Evolutionary conservation across 805 yeast species (phyloP).

Genomic region (Metschnikowia colocasiae): DNA sequence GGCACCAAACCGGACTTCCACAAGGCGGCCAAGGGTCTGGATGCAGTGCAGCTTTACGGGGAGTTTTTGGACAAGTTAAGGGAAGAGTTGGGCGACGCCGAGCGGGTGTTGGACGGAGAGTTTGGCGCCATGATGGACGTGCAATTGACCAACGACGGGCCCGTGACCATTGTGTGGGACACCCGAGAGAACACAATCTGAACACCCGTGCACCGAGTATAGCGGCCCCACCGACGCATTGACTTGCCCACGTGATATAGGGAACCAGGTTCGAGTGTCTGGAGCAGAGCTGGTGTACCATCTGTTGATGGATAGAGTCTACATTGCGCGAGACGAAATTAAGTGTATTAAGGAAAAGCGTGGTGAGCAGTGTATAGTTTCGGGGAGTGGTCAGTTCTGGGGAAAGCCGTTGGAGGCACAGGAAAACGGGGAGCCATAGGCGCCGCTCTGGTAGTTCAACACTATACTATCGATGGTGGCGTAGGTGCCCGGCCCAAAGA

Average conservation of each 20-base stretch:
- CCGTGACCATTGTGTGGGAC: slow-evolving; percentile 82
- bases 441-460: slow-evolving; percentile 44
- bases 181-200: slow-evolving; percentile 41
- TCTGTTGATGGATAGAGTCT: no score
- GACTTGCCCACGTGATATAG: no score
- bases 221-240: no score
- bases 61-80: slow-evolving; percentile 47
- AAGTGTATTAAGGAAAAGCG: no score
- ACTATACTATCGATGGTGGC: slow-evolving; percentile 54
- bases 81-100: slow-evolving; percentile 51
- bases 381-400: no score
- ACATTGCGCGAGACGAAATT: no score
- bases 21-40: slow-evolving; percentile 76
- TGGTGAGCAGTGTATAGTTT: no score
- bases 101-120: slow-evolving; percentile 75
- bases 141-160: slow-evolving; percentile 83
- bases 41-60: slow-evolving; percentile 50
- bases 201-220: no score
- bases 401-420: slow-evolving; percentile 41
- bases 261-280: no score
- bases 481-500: slow-evolving; percentile 58
- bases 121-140: slow-evolving; percentile 99
- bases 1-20: slow-evolving; percentile 97
- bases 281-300: no score
- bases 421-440: slow-evolving; percentile 50